Percentiles rank a stretch among this genome's conserved stretches.
These are phyloP conservation scores for Diplocarpon rosae DNA, from an alignment of 2,329 filamentous ascomycete genomes.

Conservation along the genomic window DNA sequence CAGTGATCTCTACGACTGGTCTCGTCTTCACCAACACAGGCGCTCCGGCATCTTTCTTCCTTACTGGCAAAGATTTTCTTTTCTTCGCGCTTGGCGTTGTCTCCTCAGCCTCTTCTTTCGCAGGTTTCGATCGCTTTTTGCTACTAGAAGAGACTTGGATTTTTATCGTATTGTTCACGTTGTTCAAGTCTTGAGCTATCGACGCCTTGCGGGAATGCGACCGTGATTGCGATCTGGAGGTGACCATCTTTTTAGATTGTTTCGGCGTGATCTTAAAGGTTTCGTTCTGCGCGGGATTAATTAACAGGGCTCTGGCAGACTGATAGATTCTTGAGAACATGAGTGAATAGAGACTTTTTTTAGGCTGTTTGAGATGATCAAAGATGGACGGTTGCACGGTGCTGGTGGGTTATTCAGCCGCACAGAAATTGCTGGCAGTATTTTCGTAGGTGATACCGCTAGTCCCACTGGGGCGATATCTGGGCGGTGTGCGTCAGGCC, in stretches of 20 bases:
- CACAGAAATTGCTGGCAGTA: background rate
- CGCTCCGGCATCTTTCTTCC: conserved; percentile 13
- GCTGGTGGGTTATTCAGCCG: background rate
- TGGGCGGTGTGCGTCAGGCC: background rate
- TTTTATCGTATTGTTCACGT: conserved; percentile 12
- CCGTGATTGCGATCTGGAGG: conserved; percentile 11
- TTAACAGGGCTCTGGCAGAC: conserved; percentile 18
- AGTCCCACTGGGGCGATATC: background rate
- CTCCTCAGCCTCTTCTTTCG: conserved; percentile 1
- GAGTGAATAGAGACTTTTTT: conserved; percentile 5
- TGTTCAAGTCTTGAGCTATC: conserved; percentile 4
- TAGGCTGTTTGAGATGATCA: background rate
- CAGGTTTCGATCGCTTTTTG: conserved; percentile 7
- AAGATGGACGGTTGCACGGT: background rate
- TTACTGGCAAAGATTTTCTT: conserved; percentile 17
- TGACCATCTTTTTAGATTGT: conserved; percentile 15
- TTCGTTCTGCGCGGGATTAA: conserved; percentile 2
- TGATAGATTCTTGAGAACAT: conserved; percentile 23
- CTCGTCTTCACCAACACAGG: conserved; percentile 1
- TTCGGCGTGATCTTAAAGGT: conserved; percentile 1
- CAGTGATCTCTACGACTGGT: conserved; percentile 21
- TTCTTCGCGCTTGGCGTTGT: conserved; percentile 18
- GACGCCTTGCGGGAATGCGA: conserved; percentile 2
- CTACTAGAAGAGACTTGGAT: conserved; percentile 6
- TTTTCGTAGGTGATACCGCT: background rate